These are phyloP conservation scores for Rusavskia elegans DNA, from an alignment of 495 filamentous ascomycete species.

Conservation along the genomic window DNA sequence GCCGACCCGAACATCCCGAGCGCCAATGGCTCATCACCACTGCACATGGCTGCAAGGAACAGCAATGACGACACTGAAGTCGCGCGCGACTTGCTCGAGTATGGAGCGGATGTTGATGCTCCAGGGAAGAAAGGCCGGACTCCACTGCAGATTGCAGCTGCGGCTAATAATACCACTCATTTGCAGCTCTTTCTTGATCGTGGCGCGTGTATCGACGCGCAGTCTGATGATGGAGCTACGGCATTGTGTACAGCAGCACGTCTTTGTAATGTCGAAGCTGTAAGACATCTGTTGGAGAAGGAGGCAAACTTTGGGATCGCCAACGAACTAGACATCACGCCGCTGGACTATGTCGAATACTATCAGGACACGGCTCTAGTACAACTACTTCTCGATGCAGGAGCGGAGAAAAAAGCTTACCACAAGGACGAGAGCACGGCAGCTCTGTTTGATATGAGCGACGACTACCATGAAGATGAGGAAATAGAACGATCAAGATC, in stretches of 20 bases:
- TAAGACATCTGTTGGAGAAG: background rate
- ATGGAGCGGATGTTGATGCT: background rate
- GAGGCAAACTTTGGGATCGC: too few species aligned
- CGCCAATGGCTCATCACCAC: background rate
- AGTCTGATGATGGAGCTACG: background rate
- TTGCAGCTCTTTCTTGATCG: background rate
- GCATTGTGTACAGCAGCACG: background rate
- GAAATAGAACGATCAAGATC: too few species aligned
- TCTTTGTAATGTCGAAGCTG: background rate
- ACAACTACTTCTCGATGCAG: too few species aligned
- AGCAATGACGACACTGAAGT: background rate
- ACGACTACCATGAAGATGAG: too few species aligned
- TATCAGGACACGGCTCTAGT: too few species aligned
- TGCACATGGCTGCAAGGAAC: background rate
- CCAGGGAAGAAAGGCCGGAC: background rate
- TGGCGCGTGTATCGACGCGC: background rate
- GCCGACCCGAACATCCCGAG: background rate
- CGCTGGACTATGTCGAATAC: too few species aligned
- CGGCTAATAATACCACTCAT: background rate
- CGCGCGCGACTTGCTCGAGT: background rate
- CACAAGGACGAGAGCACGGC: too few species aligned
- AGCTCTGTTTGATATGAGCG: too few species aligned
- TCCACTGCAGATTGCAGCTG: background rate
- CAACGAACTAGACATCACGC: too few species aligned
- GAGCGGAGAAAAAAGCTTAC: too few species aligned